phyloP scores from a whole-genome alignment of 768 basidiomycete species.

The Boletus pseudopeckii region DNA sequence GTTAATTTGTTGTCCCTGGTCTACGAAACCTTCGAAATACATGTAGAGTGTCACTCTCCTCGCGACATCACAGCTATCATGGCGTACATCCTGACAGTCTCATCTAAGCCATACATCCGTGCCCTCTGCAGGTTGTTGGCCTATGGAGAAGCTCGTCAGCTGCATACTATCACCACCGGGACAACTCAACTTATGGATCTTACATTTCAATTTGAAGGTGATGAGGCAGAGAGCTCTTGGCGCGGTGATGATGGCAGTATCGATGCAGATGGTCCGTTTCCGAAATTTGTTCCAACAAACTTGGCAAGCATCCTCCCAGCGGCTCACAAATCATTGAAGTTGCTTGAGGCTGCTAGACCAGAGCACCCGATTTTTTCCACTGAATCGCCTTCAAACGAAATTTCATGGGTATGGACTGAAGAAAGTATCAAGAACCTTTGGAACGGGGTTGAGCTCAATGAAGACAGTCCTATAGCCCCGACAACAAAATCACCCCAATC shows the following conservation, averaged over 20 bases:
- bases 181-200: constrained; percentile 15
- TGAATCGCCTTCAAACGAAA: constrained; percentile 31
- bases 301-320: constrained; percentile 54
- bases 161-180: constrained; percentile 19
- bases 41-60: constrained; percentile 53
- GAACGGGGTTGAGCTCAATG: not conserved
- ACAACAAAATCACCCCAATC: not conserved
- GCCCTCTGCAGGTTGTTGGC: constrained; percentile 60
- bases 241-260: constrained; percentile 39
- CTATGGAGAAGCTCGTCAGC: constrained; percentile 33
- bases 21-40: constrained; percentile 52
- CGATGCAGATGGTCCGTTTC: constrained; percentile 45
- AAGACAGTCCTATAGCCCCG: not conserved
- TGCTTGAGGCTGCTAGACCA: constrained; percentile 63
- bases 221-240: constrained; percentile 39
- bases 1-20: constrained; percentile 56
- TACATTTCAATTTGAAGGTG: constrained; percentile 22
- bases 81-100: constrained; percentile 63
- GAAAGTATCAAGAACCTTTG: constrained; percentile 10
- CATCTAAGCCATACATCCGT: constrained; percentile 62
- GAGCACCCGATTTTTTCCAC: constrained; percentile 58
- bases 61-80: constrained; percentile 48
- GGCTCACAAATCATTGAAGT: constrained; percentile 64
- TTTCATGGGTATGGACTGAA: constrained; percentile 46
- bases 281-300: constrained; percentile 57